phyloP scores from a whole-genome alignment of 2,329 filamentous ascomycete species.

The Calonectria naviculata region DNA sequence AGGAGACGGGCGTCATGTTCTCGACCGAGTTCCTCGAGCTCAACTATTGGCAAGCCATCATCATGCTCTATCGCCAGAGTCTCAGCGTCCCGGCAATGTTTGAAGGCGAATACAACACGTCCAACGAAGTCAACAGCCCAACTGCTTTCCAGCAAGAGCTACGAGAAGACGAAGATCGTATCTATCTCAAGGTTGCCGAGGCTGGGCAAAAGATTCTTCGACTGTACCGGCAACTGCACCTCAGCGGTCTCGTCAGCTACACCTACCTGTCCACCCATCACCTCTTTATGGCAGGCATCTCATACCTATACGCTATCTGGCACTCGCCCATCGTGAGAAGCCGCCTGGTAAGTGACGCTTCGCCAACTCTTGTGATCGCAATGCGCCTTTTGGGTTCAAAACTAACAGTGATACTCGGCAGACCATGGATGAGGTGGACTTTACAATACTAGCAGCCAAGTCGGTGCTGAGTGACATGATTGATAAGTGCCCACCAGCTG shows the following conservation, averaged over 20 bases:
- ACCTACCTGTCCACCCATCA: conserved; percentile 97
- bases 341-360: conserved; percentile 73
- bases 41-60: conserved; percentile 98
- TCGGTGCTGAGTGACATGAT: conserved; percentile 93
- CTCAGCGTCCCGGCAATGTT: conserved; percentile 87
- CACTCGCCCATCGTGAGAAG: conserved; percentile 91
- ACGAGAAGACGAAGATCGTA: conserved; percentile 86
- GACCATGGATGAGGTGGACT: conserved; percentile 97
- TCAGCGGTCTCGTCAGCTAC: conserved; percentile 91
- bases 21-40: conserved; percentile 90
- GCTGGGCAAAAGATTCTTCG: conserved; percentile 93
- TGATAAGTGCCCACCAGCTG: conserved; percentile 93
- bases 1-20: conserved; percentile 88
- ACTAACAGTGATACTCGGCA: conserved; percentile 40
- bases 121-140: conserved; percentile 72
- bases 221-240: conserved; percentile 89
- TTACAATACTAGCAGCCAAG: conserved; percentile 91
- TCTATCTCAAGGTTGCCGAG: conserved; percentile 95
- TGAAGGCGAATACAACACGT: conserved; percentile 79
- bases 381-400: not conserved
- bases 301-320: conserved; percentile 97
- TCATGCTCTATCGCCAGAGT: conserved; percentile 95
- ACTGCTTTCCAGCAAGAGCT: conserved; percentile 72
- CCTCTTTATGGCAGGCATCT: conserved; percentile 96
- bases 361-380: not conserved